These are phyloP conservation scores for Rosellinia necatrix DNA, from an alignment of 2,329 filamentous ascomycete species.

Conservation along the genomic window DNA sequence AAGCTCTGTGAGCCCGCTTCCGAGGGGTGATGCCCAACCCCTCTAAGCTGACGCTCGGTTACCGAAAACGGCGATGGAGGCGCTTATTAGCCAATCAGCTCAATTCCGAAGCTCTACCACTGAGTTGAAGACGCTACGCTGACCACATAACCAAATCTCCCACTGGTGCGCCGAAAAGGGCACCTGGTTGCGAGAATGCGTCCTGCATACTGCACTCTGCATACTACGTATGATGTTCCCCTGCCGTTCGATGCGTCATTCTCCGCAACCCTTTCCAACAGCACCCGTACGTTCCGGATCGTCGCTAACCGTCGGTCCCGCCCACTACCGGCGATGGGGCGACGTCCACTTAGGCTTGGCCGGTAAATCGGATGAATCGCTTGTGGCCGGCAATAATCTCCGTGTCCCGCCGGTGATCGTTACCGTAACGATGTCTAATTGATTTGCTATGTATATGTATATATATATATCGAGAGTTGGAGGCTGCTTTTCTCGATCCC, in stretches of 20 bases:
- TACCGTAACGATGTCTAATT: background rate
- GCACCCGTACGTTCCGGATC: background rate
- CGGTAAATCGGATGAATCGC: slow-evolving; percentile 18
- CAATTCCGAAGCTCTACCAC: background rate
- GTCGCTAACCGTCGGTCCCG: background rate
- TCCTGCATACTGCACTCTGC: slow-evolving; percentile 22
- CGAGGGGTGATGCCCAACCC: too few species aligned
- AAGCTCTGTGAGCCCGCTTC: background rate
- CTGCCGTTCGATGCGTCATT: background rate
- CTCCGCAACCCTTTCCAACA: background rate
- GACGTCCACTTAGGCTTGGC: slow-evolving; percentile 5
- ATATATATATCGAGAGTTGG: background rate
- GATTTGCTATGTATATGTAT: too few species aligned
- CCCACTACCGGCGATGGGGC: slow-evolving; percentile 1
- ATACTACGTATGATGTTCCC: slow-evolving; percentile 20
- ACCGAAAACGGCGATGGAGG: slow-evolving; percentile 21
- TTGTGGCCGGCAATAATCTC: background rate
- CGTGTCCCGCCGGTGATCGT: slow-evolving; percentile 12
- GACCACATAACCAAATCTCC: background rate
- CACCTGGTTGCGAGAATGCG: background rate
- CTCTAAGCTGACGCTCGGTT: slow-evolving; percentile 7
- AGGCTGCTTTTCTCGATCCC: background rate
- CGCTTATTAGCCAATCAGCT: slow-evolving; percentile 16
- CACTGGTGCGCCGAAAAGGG: background rate
- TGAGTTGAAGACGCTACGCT: background rate